These are phyloP conservation scores for Eudorina sp. DNA, from an alignment of 139 green algal genomes.

Conservation along the genomic window DNA sequence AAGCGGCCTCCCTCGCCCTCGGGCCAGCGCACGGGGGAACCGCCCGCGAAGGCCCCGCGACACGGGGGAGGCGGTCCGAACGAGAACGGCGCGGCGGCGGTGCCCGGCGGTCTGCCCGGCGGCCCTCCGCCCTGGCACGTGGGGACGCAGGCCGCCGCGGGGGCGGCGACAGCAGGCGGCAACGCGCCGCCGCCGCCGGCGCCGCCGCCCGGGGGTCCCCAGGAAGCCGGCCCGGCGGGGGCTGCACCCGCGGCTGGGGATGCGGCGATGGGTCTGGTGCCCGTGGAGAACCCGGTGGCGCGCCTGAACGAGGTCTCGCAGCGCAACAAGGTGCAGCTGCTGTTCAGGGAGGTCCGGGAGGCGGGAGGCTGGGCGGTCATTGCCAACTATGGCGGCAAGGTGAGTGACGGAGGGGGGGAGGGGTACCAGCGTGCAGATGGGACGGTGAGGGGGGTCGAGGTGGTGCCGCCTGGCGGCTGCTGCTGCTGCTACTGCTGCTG, in stretches of 20 bases:
- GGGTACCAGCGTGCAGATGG: background rate
- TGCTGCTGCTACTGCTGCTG: no score
- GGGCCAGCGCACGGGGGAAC: background rate
- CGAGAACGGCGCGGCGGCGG: background rate
- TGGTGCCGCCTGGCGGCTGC: no score
- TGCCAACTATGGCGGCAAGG: constrained; percentile 14
- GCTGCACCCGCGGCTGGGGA: background rate
- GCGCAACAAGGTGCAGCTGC: constrained; percentile 16
- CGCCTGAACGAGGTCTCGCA: constrained; percentile 45
- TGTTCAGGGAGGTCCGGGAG: background rate
- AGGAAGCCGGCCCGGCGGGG: background rate
- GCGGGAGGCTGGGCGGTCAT: background rate
- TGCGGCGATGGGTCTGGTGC: background rate
- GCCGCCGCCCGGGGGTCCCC: background rate
- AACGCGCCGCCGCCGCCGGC: background rate
- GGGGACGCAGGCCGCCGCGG: no score
- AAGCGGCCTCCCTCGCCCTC: constrained; percentile 38
- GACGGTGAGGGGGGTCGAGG: no score
- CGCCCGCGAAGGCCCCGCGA: constrained; percentile 16
- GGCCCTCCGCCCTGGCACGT: constrained; percentile 5
- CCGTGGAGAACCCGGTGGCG: constrained; percentile 30
- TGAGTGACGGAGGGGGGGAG: background rate
- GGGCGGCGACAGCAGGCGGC: background rate
- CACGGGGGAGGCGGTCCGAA: background rate
- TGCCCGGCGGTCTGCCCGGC: background rate